These are phyloP conservation scores for Metschnikowia arizonensis DNA, from an alignment of 805 yeast species.

Conservation along the genomic window DNA sequence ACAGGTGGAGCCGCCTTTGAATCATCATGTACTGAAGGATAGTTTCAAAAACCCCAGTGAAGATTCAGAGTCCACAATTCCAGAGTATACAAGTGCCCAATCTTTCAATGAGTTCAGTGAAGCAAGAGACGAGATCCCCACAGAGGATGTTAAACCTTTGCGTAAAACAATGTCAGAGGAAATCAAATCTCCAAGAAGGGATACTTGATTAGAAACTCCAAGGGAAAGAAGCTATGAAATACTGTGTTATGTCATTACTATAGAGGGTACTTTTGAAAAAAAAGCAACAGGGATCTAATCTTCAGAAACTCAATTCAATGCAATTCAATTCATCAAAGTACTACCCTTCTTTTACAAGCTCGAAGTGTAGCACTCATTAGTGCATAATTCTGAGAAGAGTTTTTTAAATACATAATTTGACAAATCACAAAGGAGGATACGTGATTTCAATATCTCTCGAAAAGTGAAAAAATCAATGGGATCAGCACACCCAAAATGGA, in stretches of 20 bases:
- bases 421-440: background rate
- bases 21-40: background rate
- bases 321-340: background rate
- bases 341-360: background rate
- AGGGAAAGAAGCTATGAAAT: too few species aligned
- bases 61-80: background rate
- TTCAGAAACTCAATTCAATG: background rate
- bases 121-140: background rate
- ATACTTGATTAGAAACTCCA: background rate
- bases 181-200: background rate
- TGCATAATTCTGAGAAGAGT: background rate
- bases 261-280: background rate
- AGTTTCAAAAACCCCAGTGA: conserved; percentile 1
- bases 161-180: conserved; percentile 2
- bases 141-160: background rate
- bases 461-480: conserved; percentile 15
- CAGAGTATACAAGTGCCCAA: background rate
- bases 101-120: background rate
- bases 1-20: background rate
- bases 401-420: background rate
- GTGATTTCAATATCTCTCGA: conserved; percentile 8
- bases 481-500: conserved; percentile 13
- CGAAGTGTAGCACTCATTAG: background rate
- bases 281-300: too few species aligned
- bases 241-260: too few species aligned